phyloP scores from a whole-genome alignment of 345 rosid species.

The Rhizophora mangle region DNA sequence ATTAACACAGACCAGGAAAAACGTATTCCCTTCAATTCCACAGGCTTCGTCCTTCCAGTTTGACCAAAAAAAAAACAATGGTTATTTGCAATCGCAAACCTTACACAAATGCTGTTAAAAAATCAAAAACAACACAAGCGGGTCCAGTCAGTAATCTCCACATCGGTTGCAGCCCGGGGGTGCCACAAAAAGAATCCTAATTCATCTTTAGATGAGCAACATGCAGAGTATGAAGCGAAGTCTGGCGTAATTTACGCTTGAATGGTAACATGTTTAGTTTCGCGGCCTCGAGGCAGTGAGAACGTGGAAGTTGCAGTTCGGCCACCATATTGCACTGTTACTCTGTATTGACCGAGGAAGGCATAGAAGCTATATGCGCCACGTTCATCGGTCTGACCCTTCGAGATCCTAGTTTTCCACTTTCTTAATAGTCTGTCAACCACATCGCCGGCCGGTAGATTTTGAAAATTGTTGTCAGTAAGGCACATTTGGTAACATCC shows the following conservation, averaged over 20 bases:
- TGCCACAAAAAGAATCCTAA: too few relatives aligned
- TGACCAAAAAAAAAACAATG: too few relatives aligned
- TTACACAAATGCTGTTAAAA: too few relatives aligned
- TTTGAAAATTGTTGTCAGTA: conserved; percentile 47
- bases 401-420: conserved; percentile 49
- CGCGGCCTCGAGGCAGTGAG: conserved; percentile 37
- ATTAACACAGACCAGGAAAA: too few relatives aligned
- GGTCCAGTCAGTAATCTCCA: too few relatives aligned
- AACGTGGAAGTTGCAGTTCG: conserved; percentile 44
- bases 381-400: conserved; percentile 42
- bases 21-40: too few relatives aligned
- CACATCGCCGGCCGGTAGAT: conserved; percentile 69
- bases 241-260: conserved; percentile 22
- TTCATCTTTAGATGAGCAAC: too few relatives aligned
- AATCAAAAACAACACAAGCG: too few relatives aligned
- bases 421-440: conserved; percentile 60
- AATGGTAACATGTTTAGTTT: conserved; percentile 61
- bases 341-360: conserved; percentile 63
- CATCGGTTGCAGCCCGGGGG: too few relatives aligned
- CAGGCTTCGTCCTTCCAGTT: too few relatives aligned
- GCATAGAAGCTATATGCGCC: conserved; percentile 67
- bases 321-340: conserved; percentile 31
- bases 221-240: too few relatives aligned
- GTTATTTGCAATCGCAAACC: too few relatives aligned
- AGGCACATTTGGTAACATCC: conserved; percentile 91